Conservation (phyloP, 2,329 filamentous ascomycete genomes). For the Penicillium sp. region DNA sequence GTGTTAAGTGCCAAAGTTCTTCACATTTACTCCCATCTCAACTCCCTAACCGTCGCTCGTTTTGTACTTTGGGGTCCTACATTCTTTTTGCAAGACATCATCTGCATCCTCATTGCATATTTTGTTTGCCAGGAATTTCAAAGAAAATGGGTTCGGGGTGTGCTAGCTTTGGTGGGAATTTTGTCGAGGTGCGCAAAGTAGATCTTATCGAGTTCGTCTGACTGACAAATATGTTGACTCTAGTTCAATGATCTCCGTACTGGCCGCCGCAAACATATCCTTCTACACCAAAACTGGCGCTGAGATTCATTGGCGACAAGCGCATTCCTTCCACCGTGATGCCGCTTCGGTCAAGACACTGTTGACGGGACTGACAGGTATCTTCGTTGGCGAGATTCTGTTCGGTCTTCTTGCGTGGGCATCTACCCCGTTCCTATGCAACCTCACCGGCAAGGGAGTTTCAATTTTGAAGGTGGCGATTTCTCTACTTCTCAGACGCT, state of each 20-base stretch:
- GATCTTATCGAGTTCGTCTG: not conserved
- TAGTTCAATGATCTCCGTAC: slow-evolving; percentile 22
- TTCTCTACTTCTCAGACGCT: not conserved
- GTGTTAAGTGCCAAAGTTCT: slow-evolving; percentile 24
- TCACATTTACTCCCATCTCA: slow-evolving; percentile 27
- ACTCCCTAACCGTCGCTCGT: slow-evolving; percentile 17
- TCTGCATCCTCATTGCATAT: slow-evolving; percentile 15
- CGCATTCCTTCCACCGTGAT: slow-evolving; percentile 23
- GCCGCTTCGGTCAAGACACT: slow-evolving; percentile 24
- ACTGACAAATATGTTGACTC: not conserved
- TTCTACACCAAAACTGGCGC: slow-evolving; percentile 26
- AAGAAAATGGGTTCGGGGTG: slow-evolving; percentile 11
- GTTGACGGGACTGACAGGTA: slow-evolving; percentile 22
- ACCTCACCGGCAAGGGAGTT: slow-evolving; percentile 4
- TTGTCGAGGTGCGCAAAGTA: slow-evolving; percentile 7
- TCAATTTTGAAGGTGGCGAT: not conserved
- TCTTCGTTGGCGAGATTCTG: slow-evolving; percentile 20
- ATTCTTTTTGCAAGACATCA: slow-evolving; percentile 25
- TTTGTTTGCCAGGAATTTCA: slow-evolving; percentile 11
- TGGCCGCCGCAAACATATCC: slow-evolving; percentile 26
- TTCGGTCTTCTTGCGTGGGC: slow-evolving; percentile 17
- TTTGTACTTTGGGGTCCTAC: slow-evolving; percentile 26
- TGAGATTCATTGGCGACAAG: slow-evolving; percentile 31
- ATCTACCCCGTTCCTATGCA: slow-evolving; percentile 16
- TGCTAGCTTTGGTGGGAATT: slow-evolving; percentile 9